A percentile compares a stretch with the other conserved stretches of the same genome.
Conservation (phyloP, 805 yeast species). For the Yarrowia sp. region DNA sequence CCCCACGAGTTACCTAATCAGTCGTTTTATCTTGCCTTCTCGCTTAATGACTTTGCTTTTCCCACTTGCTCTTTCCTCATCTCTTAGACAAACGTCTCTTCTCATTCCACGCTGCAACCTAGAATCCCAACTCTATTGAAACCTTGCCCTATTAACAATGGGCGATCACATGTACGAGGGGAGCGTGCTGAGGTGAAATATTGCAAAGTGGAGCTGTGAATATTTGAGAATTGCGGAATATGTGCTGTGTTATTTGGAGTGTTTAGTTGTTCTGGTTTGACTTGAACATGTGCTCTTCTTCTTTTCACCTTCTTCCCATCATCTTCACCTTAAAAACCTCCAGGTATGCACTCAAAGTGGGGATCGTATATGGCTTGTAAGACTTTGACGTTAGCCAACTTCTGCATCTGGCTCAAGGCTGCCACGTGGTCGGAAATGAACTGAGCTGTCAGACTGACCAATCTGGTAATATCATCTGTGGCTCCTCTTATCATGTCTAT, state of each 20-base stretch:
- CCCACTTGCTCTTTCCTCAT: not conserved
- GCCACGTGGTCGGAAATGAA: constrained; percentile 12
- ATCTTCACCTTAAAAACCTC: no score
- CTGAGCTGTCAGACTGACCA: not conserved
- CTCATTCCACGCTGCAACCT: constrained; percentile 25
- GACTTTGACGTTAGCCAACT: no score
- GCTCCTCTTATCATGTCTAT: not conserved
- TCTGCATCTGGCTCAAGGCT: no score
- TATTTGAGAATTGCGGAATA: no score
- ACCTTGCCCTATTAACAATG: constrained; percentile 36
- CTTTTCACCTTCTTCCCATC: not conserved
- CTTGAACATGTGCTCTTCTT: no score
- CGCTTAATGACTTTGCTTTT: no score
- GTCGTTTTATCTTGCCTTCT: no score
- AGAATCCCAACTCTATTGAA: constrained; percentile 2
- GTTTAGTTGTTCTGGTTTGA: no score
- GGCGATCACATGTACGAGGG: constrained; percentile 28
- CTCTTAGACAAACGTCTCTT: not conserved
- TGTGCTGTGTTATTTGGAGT: no score
- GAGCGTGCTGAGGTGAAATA: not conserved
- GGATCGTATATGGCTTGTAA: not conserved
- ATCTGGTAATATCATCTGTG: no score
- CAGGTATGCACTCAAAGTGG: constrained; percentile 11
- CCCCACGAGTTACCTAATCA: no score
- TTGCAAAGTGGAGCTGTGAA: no score